phyloP scores from a whole-genome alignment of 768 basidiomycete species.

The Panaeolus papilionaceus region DNA sequence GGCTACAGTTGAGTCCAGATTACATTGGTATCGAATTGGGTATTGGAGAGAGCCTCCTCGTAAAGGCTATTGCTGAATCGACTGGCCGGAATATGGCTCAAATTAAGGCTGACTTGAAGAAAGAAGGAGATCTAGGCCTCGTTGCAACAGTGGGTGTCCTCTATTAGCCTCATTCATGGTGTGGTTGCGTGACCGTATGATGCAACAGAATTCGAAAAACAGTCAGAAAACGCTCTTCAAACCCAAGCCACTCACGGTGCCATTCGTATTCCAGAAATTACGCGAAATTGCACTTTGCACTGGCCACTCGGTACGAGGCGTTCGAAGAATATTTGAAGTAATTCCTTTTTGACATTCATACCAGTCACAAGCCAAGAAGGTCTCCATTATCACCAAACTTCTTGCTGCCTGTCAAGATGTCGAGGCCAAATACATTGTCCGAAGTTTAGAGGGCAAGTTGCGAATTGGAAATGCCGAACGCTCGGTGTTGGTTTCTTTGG shows the following conservation, averaged over 20 bases:
- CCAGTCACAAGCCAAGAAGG: conserved; percentile 95
- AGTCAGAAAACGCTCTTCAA: conserved; percentile 94
- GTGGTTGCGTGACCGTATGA: neutral
- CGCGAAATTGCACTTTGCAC: conserved; percentile 88
- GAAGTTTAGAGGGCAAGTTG: conserved; percentile 95
- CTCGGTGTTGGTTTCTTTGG: conserved; percentile 93
- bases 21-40: conserved; percentile 96
- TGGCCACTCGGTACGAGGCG: conserved; percentile 72
- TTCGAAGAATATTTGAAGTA: neutral
- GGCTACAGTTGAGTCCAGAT: conserved; percentile 83
- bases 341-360: conserved; percentile 19
- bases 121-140: conserved; percentile 92
- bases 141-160: conserved; percentile 83
- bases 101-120: conserved; percentile 92
- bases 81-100: conserved; percentile 86
- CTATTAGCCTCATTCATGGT: conserved; percentile 10
- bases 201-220: conserved; percentile 84
- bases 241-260: conserved; percentile 88
- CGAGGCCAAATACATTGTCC: conserved; percentile 97
- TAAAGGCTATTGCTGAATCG: conserved; percentile 95
- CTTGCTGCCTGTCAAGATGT: conserved; percentile 89
- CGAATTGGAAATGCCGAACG: conserved; percentile 97
- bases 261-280: conserved; percentile 88
- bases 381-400: conserved; percentile 92
- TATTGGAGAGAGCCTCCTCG: conserved; percentile 91